Base-by-base conservation (phyloP, 306 rosid genomes). In the Quercus dentata region DNA sequence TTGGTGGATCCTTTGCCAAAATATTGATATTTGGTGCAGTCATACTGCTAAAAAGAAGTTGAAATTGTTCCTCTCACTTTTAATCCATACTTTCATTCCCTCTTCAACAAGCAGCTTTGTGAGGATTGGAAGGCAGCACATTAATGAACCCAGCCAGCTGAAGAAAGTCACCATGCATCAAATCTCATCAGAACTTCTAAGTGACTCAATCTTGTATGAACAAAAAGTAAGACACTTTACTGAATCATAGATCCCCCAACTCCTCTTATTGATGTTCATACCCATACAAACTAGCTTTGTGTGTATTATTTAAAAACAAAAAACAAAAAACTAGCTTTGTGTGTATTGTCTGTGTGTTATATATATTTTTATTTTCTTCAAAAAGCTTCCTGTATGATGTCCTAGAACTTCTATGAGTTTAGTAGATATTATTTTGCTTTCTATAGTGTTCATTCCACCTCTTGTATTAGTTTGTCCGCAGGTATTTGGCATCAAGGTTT, bases 1-100 rank as follows among this genome's bases (percentile, higher is more conserved):
- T 74, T 94, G 99, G 98, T 91, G 94, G 83, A 87, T 78, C 78
- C 71, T 94, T 52, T 94, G 97, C 88, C 91, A 89, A 77, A 90
- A 91, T 81, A 77, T 92, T 83, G 94, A 91, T 84, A 76, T 87
- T 83, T 94, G 99, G 99, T 84, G 91, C 38, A 75, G 81, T 71
- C 91, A 92, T 84, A 94, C 92, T 77, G 71, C 94, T 71, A 89
- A 89, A 85, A 91, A 89, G 86, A 89, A 90, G 74, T 79, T 90
- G 81, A 90, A 89, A 75, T 84, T 62, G 80, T 92, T 91, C 81
- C 85, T 89, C 77, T 88, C 89, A 56, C 78, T 87, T 85, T 79
- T 94, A 82, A 88, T 92, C 11, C 82, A 20, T 59, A 77, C 91
- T 62, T 88, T 93, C 74, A 81, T 86, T 84, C 83, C 78, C 30